These are phyloP conservation scores for Globisporangium barbulae DNA, from an alignment of 352 stramenopile genomes.

Conservation along the genomic window DNA sequence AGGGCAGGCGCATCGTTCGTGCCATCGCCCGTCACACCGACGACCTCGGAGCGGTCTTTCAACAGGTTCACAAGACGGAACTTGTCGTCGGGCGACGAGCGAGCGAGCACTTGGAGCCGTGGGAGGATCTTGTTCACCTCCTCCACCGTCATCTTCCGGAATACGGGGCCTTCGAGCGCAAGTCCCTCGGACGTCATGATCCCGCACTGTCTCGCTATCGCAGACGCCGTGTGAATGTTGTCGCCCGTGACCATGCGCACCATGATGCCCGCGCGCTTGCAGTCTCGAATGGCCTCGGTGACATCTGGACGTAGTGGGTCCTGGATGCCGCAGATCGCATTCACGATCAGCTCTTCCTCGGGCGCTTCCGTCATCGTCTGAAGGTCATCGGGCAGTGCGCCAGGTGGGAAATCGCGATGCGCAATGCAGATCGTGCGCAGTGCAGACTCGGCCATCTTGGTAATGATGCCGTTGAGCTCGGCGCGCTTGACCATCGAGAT, in stretches of 20 bases:
- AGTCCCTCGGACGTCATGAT: conserved; percentile 92
- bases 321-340: conserved; percentile 94
- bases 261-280: conserved; percentile 95
- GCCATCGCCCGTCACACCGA: conserved; percentile 76
- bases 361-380: conserved; percentile 50
- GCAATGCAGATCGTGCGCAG: conserved; percentile 88
- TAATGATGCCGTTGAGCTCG: conserved; percentile 74
- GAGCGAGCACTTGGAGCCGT: conserved; percentile 87
- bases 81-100: conserved; percentile 96
- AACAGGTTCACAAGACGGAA: conserved; percentile 92
- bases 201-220: conserved; percentile 95
- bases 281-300: conserved; percentile 91
- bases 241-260: conserved; percentile 99
- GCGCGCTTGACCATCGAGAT: conserved; percentile 54
- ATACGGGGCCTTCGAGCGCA: conserved; percentile 90
- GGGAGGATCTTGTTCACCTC: conserved; percentile 65
- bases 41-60: conserved; percentile 67
- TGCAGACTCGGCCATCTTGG: conserved; percentile 76
- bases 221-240: conserved; percentile 96
- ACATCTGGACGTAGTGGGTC: conserved; percentile 95
- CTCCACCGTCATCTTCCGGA: conserved; percentile 79
- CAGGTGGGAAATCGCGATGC: conserved; percentile 65
- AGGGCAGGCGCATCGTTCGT: conserved; percentile 81
- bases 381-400: conserved; percentile 56
- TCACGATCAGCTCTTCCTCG: conserved; percentile 76